Base-by-base conservation (phyloP, 805 yeast species). In the Phaffomyces opuntiae region DNA sequence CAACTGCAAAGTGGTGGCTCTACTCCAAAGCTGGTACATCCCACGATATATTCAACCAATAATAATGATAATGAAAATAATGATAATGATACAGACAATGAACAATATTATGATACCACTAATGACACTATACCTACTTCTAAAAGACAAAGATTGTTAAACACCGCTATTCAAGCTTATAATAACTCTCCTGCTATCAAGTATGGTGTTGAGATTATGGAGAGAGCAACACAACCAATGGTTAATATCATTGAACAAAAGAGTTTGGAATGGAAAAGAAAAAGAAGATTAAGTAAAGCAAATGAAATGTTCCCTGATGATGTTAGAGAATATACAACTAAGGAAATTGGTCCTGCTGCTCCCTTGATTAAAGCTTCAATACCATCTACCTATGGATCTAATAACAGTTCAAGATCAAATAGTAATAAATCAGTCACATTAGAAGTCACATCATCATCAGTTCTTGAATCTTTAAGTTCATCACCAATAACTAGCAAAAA, bases 161-260 rank as follows among this genome's bases (percentile, higher is more conserved):
- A 49, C 38, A 44, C 50, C 36, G 61, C 58, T 5, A 53, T 54
- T 14, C 46, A 64, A 44, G 62, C 64, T 4, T 63, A 67, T 49
- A 57, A 67, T 32, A 70, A 74, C 35, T 67, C 78, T 36, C 68
- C 74, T 11, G 62, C 69, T 11, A 73, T 78, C 57, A 72, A 73
- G 56, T 79, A 77, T 60, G 83, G 81, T 19, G 84, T 82, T 2
- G 83, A 73, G 33, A 71, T 77, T 49, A 76, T 78, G 35, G 81
- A 75, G 56, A 69, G 71, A 49, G 79, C 78, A 0, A 78, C 82
- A 14, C 62, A 69, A 36, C 81, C 81, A 1, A 70, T 75, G 50
- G 81, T 76, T 38, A 70, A 62, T 46, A 73, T 68, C 45, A 70
- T 73, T 49, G 80, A 68, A 59, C 60, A 53, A 51, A 62, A 53